phyloP scores from a whole-genome alignment of 305 asterid genomes.

The Salvia sclarea region DNA sequence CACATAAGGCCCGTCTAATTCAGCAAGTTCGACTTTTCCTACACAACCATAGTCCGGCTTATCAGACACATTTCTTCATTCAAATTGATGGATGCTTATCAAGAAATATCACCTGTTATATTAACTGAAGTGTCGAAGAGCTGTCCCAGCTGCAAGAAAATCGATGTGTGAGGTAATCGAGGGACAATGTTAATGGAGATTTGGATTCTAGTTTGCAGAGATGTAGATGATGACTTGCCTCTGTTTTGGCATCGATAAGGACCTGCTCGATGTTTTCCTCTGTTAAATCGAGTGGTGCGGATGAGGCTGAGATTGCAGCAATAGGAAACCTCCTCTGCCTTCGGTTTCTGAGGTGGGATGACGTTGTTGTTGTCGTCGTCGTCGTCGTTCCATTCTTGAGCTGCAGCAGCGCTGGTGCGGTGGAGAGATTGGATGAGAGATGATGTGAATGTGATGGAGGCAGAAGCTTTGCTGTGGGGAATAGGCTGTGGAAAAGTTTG shows the following conservation, averaged over 20 bases:
- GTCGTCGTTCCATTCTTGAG: constrained; percentile 30
- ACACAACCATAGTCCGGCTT: constrained; percentile 8
- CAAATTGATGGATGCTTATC: not conserved
- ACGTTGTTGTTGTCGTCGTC: constrained; percentile 19
- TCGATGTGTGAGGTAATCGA: not conserved
- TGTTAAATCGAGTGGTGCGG: constrained; percentile 65
- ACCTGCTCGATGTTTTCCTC: constrained; percentile 76
- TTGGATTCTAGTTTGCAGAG: not conserved
- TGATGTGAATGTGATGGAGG: constrained; percentile 23
- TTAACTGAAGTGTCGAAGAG: constrained; percentile 81
- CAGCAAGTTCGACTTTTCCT: constrained; percentile 89
- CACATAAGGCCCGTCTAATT: constrained; percentile 87
- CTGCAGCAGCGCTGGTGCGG: constrained; percentile 31
- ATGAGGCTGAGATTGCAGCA: constrained; percentile 48
- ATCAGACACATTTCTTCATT: not conserved
- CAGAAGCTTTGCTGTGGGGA: constrained; percentile 27
- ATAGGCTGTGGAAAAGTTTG: constrained; percentile 30
- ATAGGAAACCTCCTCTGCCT: constrained; percentile 31
- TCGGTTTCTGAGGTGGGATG: constrained; percentile 20
- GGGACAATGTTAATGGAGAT: not conserved
- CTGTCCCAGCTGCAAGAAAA: constrained; percentile 69
- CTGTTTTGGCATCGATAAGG: constrained; percentile 62
- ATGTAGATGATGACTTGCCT: constrained; percentile 44
- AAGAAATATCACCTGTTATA: constrained; percentile 65
- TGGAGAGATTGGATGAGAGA: constrained; percentile 24